phyloP scores from a whole-genome alignment of 2,329 filamentous ascomycete genomes.

The Pseudonectria foliicola region DNA sequence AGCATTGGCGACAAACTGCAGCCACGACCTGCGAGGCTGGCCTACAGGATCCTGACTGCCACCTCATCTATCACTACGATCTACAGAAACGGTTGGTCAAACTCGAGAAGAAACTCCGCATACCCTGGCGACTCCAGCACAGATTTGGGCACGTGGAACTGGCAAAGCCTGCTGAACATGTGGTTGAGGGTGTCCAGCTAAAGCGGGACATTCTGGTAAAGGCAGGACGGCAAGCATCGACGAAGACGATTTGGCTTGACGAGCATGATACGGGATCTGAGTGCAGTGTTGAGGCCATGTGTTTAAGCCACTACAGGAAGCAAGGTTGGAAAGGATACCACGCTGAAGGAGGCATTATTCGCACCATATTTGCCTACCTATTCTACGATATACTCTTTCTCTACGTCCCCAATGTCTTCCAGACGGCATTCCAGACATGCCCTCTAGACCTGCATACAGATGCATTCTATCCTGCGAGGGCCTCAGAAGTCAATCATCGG shows the following conservation, averaged over 20 bases:
- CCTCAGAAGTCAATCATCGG: slow-evolving; percentile 81
- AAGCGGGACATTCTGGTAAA: slow-evolving; percentile 48
- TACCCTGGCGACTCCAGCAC: slow-evolving; percentile 81
- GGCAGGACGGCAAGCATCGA: slow-evolving; percentile 38
- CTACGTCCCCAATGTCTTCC: slow-evolving; percentile 94
- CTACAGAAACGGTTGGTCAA: slow-evolving; percentile 90
- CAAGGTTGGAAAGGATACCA: slow-evolving; percentile 94
- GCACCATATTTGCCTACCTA: slow-evolving; percentile 85
- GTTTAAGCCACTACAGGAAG: slow-evolving; percentile 73
- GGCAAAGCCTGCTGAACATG: slow-evolving; percentile 66
- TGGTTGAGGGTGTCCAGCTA: slow-evolving; percentile 70
- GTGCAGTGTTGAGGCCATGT: slow-evolving; percentile 91
- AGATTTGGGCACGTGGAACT: slow-evolving; percentile 85
- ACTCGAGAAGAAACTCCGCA: slow-evolving; percentile 74
- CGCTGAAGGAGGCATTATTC: slow-evolving; percentile 80
- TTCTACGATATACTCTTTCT: slow-evolving; percentile 92
- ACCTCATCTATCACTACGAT: slow-evolving; percentile 90
- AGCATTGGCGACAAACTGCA: slow-evolving; percentile 73
- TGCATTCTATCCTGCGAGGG: slow-evolving; percentile 78
- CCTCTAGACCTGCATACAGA: slow-evolving; percentile 91
- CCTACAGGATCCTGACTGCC: slow-evolving; percentile 80
- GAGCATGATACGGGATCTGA: slow-evolving; percentile 60
- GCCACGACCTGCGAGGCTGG: slow-evolving; percentile 77
- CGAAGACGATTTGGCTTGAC: slow-evolving; percentile 85
- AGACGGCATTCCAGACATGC: slow-evolving; percentile 90